These are phyloP conservation scores for Alternaria gaisen DNA, from an alignment of 2,329 filamentous ascomycete genomes.

Conservation along the genomic window DNA sequence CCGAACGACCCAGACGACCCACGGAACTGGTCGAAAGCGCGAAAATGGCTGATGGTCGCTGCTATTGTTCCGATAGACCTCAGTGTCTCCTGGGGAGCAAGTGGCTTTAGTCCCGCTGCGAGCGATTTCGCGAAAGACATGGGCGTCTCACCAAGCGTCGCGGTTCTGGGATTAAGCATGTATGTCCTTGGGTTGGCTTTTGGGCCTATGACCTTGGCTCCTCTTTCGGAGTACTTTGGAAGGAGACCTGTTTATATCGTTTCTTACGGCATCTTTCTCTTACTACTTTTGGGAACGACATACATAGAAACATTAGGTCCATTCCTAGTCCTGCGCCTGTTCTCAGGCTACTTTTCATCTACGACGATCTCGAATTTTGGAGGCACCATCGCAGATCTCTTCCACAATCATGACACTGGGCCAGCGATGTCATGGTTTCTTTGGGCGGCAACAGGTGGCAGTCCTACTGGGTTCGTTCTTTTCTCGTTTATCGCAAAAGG, in stretches of 20 bases:
- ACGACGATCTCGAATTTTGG: slow-evolving; percentile 54
- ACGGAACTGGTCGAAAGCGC: slow-evolving; percentile 43
- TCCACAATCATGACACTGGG: slow-evolving; percentile 54
- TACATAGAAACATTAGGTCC: slow-evolving; percentile 53
- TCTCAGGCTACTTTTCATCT: slow-evolving; percentile 57
- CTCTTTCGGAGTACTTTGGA: slow-evolving; percentile 53
- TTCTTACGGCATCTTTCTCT: slow-evolving; percentile 55
- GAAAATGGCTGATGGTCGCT: slow-evolving; percentile 50
- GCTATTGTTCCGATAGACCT: slow-evolving; percentile 49
- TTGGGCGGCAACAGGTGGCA: slow-evolving; percentile 59
- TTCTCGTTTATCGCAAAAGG: slow-evolving; percentile 57
- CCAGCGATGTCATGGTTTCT: slow-evolving; percentile 55
- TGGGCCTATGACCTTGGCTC: slow-evolving; percentile 49
- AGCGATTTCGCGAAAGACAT: slow-evolving; percentile 56
- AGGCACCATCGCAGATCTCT: slow-evolving; percentile 58
- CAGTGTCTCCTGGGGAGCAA: slow-evolving; percentile 56
- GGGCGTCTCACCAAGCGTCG: slow-evolving; percentile 52
- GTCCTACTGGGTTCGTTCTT: slow-evolving; percentile 57
- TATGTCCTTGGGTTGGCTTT: slow-evolving; percentile 59
- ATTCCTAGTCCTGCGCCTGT: slow-evolving; percentile 55
- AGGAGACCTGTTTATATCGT: slow-evolving; percentile 55
- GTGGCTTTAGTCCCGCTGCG: slow-evolving; percentile 57
- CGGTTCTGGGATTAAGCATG: slow-evolving; percentile 57
- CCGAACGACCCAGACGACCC: slow-evolving; percentile 42
- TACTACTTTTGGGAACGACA: slow-evolving; percentile 56